Base-by-base conservation (phyloP, 257 asterid genomes). In the Solanum rostratum region DNA sequence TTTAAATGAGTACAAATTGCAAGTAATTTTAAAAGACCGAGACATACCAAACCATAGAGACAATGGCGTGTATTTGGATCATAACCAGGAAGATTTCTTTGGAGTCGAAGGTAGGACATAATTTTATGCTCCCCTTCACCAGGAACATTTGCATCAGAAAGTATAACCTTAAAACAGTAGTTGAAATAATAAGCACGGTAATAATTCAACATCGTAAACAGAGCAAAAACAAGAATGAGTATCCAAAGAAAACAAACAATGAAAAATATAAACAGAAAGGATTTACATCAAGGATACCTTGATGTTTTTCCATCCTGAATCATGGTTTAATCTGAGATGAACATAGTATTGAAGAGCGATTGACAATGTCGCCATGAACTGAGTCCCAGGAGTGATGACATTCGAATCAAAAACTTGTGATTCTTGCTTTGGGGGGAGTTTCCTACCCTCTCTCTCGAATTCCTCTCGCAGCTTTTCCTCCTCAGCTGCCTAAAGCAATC, bases 51-150 rank as follows among this genome's bases (percentile, higher is more conserved):
- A 18, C 97, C 97, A 43, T 94, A 92, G 5, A 92, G 86, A 79
- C 97, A 92, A 46, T 94, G 97, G 29, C 84, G 89, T 1, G 91
- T 91, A 65, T 94, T 94, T 5, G 93, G 93, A 60, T 92, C 89
- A 84, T 94, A 92, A 57, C 84, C 94, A 4, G 90, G 83, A 8
- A 68, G 85, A n/a, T 86, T 29, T 0, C 97, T 87, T 59, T 94
- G 97, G 10, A 89, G 87, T 33, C 94, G 90, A 10, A 94, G 89
- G 37, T 89, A 94, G 1, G 93, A 86, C 92, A 91, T 91, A 24
- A 94, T 88, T 53, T 94, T 94, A 85, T 94, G 97, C 53, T 94
- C 97, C 24, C 97, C 97, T 83, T 94, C 97, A 3, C 97, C 97
- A 0, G 97, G 97, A 52, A 89, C 97, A 88, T 89, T 91, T 66